Evolutionary conservation across 495 filamentous ascomycete genomes (phyloP).

Genomic region (Tuber aestivum): DNA sequence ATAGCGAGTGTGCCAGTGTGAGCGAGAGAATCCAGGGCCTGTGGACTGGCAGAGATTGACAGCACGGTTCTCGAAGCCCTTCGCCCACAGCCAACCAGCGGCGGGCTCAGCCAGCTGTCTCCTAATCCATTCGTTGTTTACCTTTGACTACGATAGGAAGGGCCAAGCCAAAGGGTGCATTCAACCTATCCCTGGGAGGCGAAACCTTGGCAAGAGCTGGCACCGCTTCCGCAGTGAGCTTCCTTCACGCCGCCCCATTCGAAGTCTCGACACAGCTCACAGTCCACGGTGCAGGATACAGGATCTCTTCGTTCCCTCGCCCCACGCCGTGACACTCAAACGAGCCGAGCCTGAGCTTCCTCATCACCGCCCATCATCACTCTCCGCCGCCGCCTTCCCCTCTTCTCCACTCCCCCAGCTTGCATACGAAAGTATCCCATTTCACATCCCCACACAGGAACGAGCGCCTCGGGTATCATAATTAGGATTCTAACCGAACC

Average conservation of each 20-base stretch:
- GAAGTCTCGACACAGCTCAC: neutral
- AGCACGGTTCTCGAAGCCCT: neutral
- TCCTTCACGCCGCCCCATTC: neutral
- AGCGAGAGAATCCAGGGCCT: neutral
- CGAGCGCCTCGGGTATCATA: neutral
- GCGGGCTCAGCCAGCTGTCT: neutral
- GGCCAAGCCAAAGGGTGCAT: neutral
- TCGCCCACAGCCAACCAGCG: neutral
- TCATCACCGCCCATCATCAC: neutral
- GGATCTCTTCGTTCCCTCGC: neutral
- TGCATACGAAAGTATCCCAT: neutral
- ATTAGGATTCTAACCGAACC: neutral
- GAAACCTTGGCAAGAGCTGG: neutral
- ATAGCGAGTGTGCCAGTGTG: neutral
- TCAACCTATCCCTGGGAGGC: neutral
- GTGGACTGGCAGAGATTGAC: neutral
- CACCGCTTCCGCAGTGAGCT: neutral
- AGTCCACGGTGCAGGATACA: neutral
- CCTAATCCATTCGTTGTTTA: neutral
- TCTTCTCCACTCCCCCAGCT: neutral
- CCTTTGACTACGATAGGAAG: constrained; percentile 1
- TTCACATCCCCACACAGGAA: neutral
- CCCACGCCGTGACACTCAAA: neutral
- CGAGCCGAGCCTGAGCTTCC: neutral
- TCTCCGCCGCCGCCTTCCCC: neutral